Base-by-base conservation (phyloP, 805 yeast species). In the Zygotorulaspora sp. region DNA sequence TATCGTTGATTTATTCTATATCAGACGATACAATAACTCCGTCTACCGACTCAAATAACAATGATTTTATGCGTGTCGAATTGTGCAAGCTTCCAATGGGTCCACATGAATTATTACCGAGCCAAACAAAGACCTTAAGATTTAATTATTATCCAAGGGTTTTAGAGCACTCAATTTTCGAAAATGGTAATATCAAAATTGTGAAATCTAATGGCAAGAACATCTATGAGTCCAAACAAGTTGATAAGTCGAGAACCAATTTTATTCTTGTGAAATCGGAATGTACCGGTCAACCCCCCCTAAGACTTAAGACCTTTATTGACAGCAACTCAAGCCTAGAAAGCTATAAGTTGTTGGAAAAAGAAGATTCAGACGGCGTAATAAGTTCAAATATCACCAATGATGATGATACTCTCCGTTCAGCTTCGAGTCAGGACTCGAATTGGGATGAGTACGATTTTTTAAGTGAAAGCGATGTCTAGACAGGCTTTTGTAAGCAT, bases 361-460 rank as follows among this genome's bases (percentile, higher is more conserved):
- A 31, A 36, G 46, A 43, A 14, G 46, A 43, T 16, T 33, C 42
- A 14, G 44, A 38, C 13, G 52, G 45, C 19, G 40, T 49, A 5
- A 49, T 45, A 17, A 47, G 50, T 30, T 49, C 53, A 23, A 41
- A 54, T 3, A 39, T 42, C n/a, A 45, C 53, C 14, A 49, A 48
- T 31, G 48, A 48, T 28, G 47, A 43, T 13, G 41, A 43, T 16
- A 29, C 40, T 8, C 17, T 36, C 10, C 40, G 26, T 26, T 41
- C 43, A 6, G 38, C 24, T 2, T 32, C 42, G 9, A 28, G 38
- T 24, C 39, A 24, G 6, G 43, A 39, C 12, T 36, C 36, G 11
- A 47, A 48, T 25, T 47, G 52, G 46, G 55, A 51, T 21, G 57
- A 52, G 22, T 54, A 52, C 32, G 57, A 54, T 34, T 48, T 51